These are phyloP conservation scores for Hypericum androsaemum DNA, from an alignment of 345 rosid genomes.

Conservation along the genomic window DNA sequence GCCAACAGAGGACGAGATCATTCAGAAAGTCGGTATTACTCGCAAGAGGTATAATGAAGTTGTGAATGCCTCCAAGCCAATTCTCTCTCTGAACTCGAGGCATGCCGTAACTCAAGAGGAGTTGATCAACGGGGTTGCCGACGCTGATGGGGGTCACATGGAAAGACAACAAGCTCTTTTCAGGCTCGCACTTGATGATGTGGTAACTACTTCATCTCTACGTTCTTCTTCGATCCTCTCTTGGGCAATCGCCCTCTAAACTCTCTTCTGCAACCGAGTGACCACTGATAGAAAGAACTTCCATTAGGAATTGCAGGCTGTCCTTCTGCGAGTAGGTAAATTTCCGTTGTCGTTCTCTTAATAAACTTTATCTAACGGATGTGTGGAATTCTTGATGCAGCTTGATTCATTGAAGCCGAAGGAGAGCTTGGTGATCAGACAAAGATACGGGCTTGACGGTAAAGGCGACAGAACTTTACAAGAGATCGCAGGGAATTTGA, in stretches of 20 bases:
- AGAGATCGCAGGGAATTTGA: slow-evolving; percentile 86
- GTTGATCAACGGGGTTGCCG: slow-evolving; percentile 60
- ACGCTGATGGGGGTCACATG: slow-evolving; percentile 55
- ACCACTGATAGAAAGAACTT: neutral
- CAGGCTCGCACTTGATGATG: slow-evolving; percentile 95
- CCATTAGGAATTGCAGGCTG: too few relatives aligned
- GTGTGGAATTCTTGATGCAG: slow-evolving; percentile 25
- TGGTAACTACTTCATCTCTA: slow-evolving; percentile 36
- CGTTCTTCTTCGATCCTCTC: slow-evolving; percentile 3
- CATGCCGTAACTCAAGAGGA: slow-evolving; percentile 77
- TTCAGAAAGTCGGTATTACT: slow-evolving; percentile 52
- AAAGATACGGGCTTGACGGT: slow-evolving; percentile 87
- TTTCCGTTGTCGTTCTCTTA: too few relatives aligned
- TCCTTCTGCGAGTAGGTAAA: too few relatives aligned
- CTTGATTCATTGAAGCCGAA: slow-evolving; percentile 87
- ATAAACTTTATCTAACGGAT: neutral
- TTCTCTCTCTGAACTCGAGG: slow-evolving; percentile 66
- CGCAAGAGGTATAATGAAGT: slow-evolving; percentile 82
- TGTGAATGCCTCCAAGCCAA: slow-evolving; percentile 59
- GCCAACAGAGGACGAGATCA: slow-evolving; percentile 67
- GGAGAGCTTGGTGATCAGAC: slow-evolving; percentile 90
- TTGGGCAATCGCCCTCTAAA: neutral
- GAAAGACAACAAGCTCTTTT: slow-evolving; percentile 71
- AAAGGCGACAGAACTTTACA: slow-evolving; percentile 88
- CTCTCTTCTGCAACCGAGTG: neutral